Base-by-base conservation (phyloP, 371 early-diverging fungal genomes). In the Thermomucor indicae-seudaticae region DNA sequence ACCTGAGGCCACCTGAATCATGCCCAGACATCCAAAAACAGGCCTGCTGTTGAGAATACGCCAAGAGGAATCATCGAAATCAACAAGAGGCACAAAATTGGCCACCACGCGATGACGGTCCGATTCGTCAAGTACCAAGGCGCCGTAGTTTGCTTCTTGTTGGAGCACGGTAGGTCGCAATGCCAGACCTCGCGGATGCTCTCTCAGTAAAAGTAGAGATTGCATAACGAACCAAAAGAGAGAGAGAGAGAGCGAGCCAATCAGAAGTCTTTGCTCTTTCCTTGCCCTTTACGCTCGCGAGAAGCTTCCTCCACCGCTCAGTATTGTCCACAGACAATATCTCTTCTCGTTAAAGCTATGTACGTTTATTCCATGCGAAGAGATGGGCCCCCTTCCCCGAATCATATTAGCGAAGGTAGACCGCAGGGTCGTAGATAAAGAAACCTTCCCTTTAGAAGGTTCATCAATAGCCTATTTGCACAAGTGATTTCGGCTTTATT, bases 21-120 rank as follows among this genome's bases (percentile, higher is more conserved):
- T 49, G 5, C 90, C 90, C 2, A 88, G 60, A 39, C 86, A 85
- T 8, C 90, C 90, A 66, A 75, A 84, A 7, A 88, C 82, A 12
- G 87, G 84, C 24, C 81, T 67, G 16, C 61, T 62, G 35, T 77
- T 70, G 4, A 80, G 54, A 32, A 77, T 76, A 29, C 67, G 65
- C 67, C 72, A 83, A 43, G 60, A 51, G 1, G 66, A 50, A 32
- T 72, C 63, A 29, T 81, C 75, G 43, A 84, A 76, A 24, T 73
- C 75, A 5, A 67, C 45, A 6, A 74, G 64, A 7, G 67, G 65
- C 34, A 67, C 54, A 7, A 83, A 65, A 34, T 68, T 67, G 0
- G 78, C 72, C 3, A 75, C 55, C 25, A 72, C 73, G n/a, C n/a
- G n/a, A n/a, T n/a, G n/a, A 55, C 58, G 64, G 41, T 75, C 60